A percentile compares a stretch with the other conserved stretches of the same genome.
Conservation (phyloP, 108 stramenopile species). For the Bacterosira constricta region DNA sequence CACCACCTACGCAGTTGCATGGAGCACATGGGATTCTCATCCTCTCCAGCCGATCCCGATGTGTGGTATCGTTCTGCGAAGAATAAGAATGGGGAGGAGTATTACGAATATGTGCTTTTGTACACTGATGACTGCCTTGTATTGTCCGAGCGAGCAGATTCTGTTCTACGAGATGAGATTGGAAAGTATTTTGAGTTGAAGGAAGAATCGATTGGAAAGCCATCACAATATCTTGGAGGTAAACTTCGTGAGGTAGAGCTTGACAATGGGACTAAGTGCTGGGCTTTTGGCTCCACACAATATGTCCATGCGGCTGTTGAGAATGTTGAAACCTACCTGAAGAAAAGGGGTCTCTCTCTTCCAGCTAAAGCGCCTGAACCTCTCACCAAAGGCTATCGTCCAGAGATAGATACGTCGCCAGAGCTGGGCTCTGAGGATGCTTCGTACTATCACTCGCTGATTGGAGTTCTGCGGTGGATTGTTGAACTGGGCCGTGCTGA, state of each 20-base stretch:
- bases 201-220: background rate
- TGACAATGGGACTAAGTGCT: background rate
- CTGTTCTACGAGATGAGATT: background rate
- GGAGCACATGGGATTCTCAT: slow-evolving; percentile 14
- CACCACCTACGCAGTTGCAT: background rate
- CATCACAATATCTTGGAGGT: background rate
- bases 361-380: slow-evolving; percentile 6
- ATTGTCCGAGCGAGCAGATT: background rate
- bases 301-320: slow-evolving; percentile 11
- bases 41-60: slow-evolving; percentile 40
- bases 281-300: background rate
- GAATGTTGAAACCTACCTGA: slow-evolving; percentile 1
- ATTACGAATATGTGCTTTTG: slow-evolving; percentile 41
- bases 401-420: slow-evolving; percentile 20
- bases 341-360: background rate
- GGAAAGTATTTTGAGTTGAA: slow-evolving; percentile 2
- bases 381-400: slow-evolving; percentile 9
- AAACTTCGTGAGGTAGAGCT: background rate
- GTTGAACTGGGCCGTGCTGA: slow-evolving; percentile 51
- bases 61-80: slow-evolving; percentile 15
- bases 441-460: slow-evolving; percentile 13
- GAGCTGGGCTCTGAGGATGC: slow-evolving; percentile 3
- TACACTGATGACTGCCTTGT: slow-evolving; percentile 44
- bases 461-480: slow-evolving; percentile 54
- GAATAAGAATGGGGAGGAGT: slow-evolving; percentile 4